Conservation (phyloP, 176 grass and related monocot genomes). For the Eleusine indica region DNA sequence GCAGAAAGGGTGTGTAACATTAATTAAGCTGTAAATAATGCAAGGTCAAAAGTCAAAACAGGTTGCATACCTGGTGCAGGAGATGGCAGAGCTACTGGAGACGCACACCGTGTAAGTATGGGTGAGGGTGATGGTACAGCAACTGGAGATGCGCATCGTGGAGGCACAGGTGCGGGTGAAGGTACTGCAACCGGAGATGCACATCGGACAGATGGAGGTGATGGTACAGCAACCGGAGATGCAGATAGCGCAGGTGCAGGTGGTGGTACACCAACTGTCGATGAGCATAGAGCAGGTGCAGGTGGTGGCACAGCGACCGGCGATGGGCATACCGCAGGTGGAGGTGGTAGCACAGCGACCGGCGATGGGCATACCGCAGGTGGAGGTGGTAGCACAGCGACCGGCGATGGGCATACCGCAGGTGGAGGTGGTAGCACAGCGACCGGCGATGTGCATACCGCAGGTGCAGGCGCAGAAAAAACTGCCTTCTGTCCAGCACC, state of each 20-base stretch:
- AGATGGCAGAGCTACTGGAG: slow-evolving; percentile 3
- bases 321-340: not conserved
- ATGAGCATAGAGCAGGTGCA: not conserved
- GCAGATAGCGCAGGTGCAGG: not conserved
- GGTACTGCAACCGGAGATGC: slow-evolving; percentile 1
- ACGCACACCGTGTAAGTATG: not conserved
- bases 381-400: not conserved
- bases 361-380: not conserved
- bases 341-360: not conserved
- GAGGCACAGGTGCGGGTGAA: not conserved
- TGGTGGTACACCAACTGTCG: not conserved
- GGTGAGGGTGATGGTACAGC: not conserved
- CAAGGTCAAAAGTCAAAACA: slow-evolving; percentile 12
- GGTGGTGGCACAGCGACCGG: not conserved
- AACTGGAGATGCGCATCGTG: slow-evolving; percentile 8
- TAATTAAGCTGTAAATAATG: slow-evolving; percentile 19
- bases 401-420: not conserved
- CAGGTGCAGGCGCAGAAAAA: not conserved
- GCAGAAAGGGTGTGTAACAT: not conserved
- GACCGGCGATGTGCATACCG: slow-evolving; percentile 5
- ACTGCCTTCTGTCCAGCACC: slow-evolving; percentile 27
- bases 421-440: not conserved
- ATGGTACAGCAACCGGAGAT: not conserved
- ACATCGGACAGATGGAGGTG: not conserved
- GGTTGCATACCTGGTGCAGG: slow-evolving; percentile 37